Base-by-base conservation (phyloP, 768 basidiomycete species). In the Pisolithus sp. region DNA sequence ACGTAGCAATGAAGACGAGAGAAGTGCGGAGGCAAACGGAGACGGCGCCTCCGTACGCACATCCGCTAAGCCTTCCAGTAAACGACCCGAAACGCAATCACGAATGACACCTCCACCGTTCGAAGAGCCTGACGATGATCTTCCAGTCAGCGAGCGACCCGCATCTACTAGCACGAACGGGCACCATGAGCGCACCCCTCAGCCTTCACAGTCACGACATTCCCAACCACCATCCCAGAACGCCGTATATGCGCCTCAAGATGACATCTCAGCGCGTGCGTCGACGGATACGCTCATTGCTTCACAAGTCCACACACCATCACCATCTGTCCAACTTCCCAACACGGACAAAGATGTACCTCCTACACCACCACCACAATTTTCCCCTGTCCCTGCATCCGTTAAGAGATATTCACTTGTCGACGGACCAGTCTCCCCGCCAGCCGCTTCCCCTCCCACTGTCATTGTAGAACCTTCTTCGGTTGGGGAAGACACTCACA, bases 401-500 rank as follows among this genome's bases (percentile, higher is more conserved):
- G 80, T 91, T 39, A 89, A 85, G 61, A 81, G 89, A 7, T 92
- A 86, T 62, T 89, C 90, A 2, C 74, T 93, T 18, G 79, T 85
- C 18, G 89, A 93, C 59, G 82, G 76, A 48, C 89, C 89, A 17
- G 60, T 82, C 26, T 64, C 66, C 12, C 54, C 68, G 0, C 68
- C 73, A 13, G 70, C 73, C 8, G 60, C 66, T 5, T 61, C 75
- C 1, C 79, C 80, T 0, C 66, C 75, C 13, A 72, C 83, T 10
- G 71, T 85, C 5, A 61, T 89, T 50, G 60, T 68, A 50, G 68
- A 68, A 9, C 51, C 65, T 38, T 53, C 65, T 31, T 50, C 51
- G 7, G 60, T 53, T 39, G 51, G 31, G n/a, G 63, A 68, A 46
- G 56, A 66, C 28, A 24, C 46, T 46, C 69, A 72, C 46, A 68